Evolutionary conservation across 2,329 filamentous ascomycete species (phyloP).

Genomic region (Pestalotiopsis fici): DNA sequence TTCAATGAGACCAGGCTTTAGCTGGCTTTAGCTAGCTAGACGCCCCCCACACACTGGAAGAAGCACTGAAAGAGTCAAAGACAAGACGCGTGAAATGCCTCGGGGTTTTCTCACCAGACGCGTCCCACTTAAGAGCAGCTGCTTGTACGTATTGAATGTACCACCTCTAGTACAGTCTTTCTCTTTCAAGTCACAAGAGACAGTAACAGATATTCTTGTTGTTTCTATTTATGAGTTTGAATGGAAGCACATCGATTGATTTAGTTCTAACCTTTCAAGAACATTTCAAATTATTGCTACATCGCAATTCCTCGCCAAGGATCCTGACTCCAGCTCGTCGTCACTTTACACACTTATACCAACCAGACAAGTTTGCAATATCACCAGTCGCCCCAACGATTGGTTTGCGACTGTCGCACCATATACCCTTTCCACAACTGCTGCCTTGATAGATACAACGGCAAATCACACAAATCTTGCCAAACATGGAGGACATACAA

Average conservation of each 20-base stretch:
- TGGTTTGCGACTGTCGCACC: too few relatives aligned
- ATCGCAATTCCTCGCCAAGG: background rate
- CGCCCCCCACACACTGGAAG: background rate
- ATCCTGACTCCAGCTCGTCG: background rate
- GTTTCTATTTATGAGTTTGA: background rate
- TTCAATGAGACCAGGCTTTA: background rate
- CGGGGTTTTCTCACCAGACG: background rate
- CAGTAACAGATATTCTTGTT: background rate
- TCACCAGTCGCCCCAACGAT: too few relatives aligned
- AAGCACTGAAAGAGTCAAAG: background rate
- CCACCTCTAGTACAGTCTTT: background rate
- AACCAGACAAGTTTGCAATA: too few relatives aligned
- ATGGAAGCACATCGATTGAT: background rate
- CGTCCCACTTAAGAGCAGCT: slow-evolving; percentile 6
- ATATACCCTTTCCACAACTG: too few relatives aligned
- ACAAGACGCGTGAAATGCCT: background rate
- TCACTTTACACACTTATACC: too few relatives aligned
- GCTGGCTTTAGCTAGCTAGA: background rate
- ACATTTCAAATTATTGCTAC: background rate
- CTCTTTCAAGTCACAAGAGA: background rate
- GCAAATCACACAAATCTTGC: background rate
- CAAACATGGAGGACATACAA: slow-evolving; percentile 40
- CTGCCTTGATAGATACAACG: too few relatives aligned
- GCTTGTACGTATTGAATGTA: background rate
- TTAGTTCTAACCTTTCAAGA: background rate